Evolutionary conservation across 192 early-diverging fungal species (phyloP), one percentile per base, ranked within the genome.

Genomic region (Jimgerdemannia lactiflua): DNA sequence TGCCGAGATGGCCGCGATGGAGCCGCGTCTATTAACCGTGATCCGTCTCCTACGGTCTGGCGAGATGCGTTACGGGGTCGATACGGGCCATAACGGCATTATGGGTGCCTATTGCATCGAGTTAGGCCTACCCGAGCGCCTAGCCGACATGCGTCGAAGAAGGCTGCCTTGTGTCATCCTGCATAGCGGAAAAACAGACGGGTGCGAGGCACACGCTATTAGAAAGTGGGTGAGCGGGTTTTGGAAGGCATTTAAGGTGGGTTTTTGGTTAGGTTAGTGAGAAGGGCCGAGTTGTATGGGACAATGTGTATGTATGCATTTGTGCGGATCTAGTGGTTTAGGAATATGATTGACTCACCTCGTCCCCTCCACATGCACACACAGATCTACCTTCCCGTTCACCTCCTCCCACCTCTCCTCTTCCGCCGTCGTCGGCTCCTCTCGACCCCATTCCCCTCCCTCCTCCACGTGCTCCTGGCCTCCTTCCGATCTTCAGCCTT

Each of bases 341-440:
- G 29, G 29, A 29, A 29, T 29, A 29, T 29, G 29, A 29, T 29
- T 29, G 29, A 29, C 29, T 29, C 29, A 29, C 29, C 29, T 29
- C 29, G 19, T 59, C 8, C 49, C 6, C 49, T 59, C 49, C 49
- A 10, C 14, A 6, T 14, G 2, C 14, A 10, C 14, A 17, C 39
- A 70, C 78, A 89, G 86, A 83, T 91, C 17, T 91, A 91, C 70
- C 67, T 91, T n/a, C 88, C 88, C 17, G 90, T 89, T 0, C 90
- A 91, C 73, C 65, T 87, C 19, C 77, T 89, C 44, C 90, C 90
- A 18, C 84, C 88, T 29, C 69, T 91, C 3, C 59, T 91, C 19
- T 90, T 87, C 69, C 83, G 82, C 73, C 79, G 79, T 8, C 69
- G 75, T 40, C 80, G 75, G 42, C 77, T 88, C 10, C 71, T 78